Conservation (phyloP, 73 alveolate genomes). For the Uronychia binucleata region DNA sequence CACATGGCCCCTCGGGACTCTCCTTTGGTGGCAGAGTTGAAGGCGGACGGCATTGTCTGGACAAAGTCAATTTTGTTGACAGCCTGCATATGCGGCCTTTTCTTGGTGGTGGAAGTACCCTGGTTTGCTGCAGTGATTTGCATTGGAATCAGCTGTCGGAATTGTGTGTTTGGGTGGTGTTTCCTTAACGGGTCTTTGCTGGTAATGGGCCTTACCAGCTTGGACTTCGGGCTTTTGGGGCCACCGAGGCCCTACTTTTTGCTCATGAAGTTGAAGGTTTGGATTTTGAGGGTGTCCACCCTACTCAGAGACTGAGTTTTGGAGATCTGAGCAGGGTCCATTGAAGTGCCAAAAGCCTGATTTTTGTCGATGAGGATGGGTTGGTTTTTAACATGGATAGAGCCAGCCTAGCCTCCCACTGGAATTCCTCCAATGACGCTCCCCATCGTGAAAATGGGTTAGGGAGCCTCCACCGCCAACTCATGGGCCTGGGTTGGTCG, state of each 20-base stretch:
- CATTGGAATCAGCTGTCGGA: not conserved
- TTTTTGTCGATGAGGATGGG: too few relatives aligned
- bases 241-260: not conserved
- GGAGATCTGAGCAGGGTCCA: not conserved
- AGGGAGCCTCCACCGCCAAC: not conserved
- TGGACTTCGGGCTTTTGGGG: not conserved
- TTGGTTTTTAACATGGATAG: not conserved
- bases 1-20: too few relatives aligned
- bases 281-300: not conserved
- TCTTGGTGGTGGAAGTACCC: too few relatives aligned
- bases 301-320: not conserved
- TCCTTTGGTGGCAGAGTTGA: too few relatives aligned
- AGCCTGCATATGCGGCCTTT: not conserved
- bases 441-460: not conserved
- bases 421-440: conserved; percentile 1
- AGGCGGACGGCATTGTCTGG: not conserved
- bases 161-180: not conserved
- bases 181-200: not conserved
- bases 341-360: not conserved
- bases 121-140: not conserved
- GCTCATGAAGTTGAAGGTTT: not conserved
- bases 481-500: too few relatives aligned
- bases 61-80: not conserved
- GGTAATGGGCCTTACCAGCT: not conserved
- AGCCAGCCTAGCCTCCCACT: not conserved